Evolutionary conservation across 2,329 filamentous ascomycete genomes (phyloP), one percentile per base, ranked within the genome.

Genomic region (Ophiostoma triangulosporum): DNA sequence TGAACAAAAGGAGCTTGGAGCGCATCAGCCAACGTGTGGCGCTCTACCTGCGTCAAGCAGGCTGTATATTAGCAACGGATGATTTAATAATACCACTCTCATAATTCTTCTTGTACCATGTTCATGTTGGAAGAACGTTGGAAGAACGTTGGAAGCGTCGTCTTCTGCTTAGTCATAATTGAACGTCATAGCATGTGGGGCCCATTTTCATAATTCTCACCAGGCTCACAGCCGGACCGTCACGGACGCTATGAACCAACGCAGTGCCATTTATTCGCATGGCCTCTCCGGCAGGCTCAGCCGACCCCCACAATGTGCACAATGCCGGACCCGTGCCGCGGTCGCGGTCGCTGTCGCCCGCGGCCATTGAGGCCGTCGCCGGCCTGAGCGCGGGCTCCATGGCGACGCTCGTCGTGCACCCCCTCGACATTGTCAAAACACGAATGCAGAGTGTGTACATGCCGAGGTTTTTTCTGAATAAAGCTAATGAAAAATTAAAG

Each of bases 391-490:
- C 93, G 56, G 93, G 93, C 57, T 77, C 88, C 54, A 77, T 89
- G 61, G 86, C 90, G 52, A 97, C 93, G 24, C 75, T 97, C 49
- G 83, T 82, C 54, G 85, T 93, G 51, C 91, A 97, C 66, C 93
- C 93, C 31, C 80, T 98, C 56, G 93, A 98, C 70, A 83, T 98
- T 59, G 83, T 97, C 66, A 98, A 98, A 75, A 97, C 91, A 57
- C 85, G 93, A 59, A 81, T 98, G 65, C 93, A 98, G 72, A 83
- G 87, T 89, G 71, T 55, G 71, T 64, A n/a, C n/a, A n/a, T n/a
- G n/a, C n/a, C n/a, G n/a, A n/a, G 22, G 38, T 36, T 27, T 3
- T 45, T 17, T 24, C 15, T 24, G 9, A 11, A 11, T 12, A 22
- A 24, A 12, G 26, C 24, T 46, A 46, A 46, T 11, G 22, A 26